Evolutionary conservation across 108 stramenopile genomes (phyloP), one percentile per base, ranked within the genome.

Genomic region (Fistulifera pelliculosa): DNA sequence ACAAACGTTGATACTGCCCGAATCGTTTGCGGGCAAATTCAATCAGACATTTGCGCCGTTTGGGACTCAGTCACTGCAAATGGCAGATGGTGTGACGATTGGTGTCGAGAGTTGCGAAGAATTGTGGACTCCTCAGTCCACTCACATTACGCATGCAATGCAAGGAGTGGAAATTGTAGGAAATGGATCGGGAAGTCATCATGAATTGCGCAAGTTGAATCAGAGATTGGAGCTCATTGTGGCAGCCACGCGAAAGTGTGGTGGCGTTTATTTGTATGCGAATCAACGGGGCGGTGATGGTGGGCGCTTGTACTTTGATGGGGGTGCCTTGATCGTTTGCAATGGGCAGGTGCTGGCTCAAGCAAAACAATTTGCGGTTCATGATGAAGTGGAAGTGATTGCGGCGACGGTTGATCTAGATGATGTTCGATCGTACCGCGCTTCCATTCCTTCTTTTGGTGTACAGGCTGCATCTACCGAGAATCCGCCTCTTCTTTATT

Each of bases 241-340:
- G 6, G 61, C 61, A 38, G 94, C 94, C 35, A 97, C 96, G 1
- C 76, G 69, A 0, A 98, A 96, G 67, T 90, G 94, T 68, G 98
- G 98, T 7, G 98, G 98, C 0, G 77, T 97, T n/a, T 99, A 99
- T 61, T 59, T 99, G 27, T 99, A 97, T 64, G 60, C 94, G 52
- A 99, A 99, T 60, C 94, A 95, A 69, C 74, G 94, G 17, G 98
- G 98, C 25, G 96, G 97, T 58, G 98, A 98, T 64, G 98, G 98
- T 24, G 93, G 93, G 0, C 74, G 89, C 26, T 49, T 85, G 11
- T 99, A 98, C 60, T 98, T 68, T 62, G 98, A 99, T 76, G 98
- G 98, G 17, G 90, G 90, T 58, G 84, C 95, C 10, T 68, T 97
- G 38, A 95, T 99, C 68, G 90, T 88, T 0, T 77, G 74, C 48